Base-by-base conservation (phyloP, 495 filamentous ascomycete species). In the Lineolata rhizophorae region DNA sequence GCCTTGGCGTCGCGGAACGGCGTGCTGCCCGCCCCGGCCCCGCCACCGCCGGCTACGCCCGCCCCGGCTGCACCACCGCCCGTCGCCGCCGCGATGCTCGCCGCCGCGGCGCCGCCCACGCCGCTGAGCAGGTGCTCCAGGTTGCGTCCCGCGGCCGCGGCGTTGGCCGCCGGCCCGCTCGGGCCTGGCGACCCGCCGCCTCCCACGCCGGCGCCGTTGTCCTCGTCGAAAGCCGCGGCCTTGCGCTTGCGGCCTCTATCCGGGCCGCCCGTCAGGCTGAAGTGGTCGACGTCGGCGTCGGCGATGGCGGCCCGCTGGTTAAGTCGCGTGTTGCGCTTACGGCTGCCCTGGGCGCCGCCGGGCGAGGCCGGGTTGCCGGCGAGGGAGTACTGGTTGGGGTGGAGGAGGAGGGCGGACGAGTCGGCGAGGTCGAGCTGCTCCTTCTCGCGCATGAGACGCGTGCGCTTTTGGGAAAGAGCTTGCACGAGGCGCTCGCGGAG, bases 351-450 rank as follows among this genome's bases (percentile, higher is more conserved):
- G 15, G 75, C 58, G 20, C 76, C 77, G 29, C 82, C 77, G 8
- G 83, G 79, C 48, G 77, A 83, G 11, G 75, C 57, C 17, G 35
- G 53, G 42, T 51, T 71, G 15, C 14, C 8, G 35, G 40, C 42
- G 36, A 92, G 68, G 50, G 73, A 76, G 53, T 83, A 94, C 46
- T 97, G 87, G 40, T 75, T 85, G 10, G 90, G 84, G 43, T 95
- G 81, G 4, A 92, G 65, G 19, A 93, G 70, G 3, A 90, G 65
- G 9, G 87, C 79, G 41, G 77, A 90, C 36, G 68, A 74, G 43
- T 95, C 90, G 10, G 73, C 67, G 21, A 94, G 78, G 39, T 95
- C 87, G 21, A 90, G 50, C 46, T 70, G 54, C 39, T 95, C 90
- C 47, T 91, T 94, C 42, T 97, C 87, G 36, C 75, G 72, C 44